Evolutionary conservation across 768 basidiomycete genomes (phyloP).

Genomic region (Tylopilus sp.): DNA sequence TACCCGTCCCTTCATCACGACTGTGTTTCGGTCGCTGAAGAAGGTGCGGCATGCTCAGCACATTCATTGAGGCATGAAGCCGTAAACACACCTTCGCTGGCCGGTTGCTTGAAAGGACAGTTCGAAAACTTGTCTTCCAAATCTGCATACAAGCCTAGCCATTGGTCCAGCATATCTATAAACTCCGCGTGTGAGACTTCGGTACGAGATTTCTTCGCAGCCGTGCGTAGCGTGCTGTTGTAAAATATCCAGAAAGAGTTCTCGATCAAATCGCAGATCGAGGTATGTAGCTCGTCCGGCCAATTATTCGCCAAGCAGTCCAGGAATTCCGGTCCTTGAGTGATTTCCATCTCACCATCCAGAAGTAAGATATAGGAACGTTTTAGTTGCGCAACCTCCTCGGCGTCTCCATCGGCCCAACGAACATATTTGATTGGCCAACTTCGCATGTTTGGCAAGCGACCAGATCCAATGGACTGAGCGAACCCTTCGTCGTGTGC

Average conservation of each 20-base stretch:
- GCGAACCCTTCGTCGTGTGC: no score
- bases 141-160: neutral
- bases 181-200: neutral
- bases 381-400: neutral
- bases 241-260: neutral
- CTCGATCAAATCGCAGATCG: neutral
- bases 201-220: neutral
- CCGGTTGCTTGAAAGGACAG: no score
- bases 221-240: neutral
- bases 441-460: neutral
- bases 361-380: no score
- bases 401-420: neutral
- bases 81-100: no score
- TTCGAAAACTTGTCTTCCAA: no score
- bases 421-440: neutral
- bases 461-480: no score
- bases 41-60: no score
- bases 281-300: neutral
- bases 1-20: no score
- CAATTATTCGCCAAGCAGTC: neutral
- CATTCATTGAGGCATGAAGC: no score
- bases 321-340: neutral
- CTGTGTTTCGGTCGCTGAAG: no score
- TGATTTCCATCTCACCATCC: no score
- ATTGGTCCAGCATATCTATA: neutral